Percentiles rank a stretch among this genome's conserved stretches.
phyloP scores from a whole-genome alignment of 768 basidiomycete species.

The Suillus paluster region DNA sequence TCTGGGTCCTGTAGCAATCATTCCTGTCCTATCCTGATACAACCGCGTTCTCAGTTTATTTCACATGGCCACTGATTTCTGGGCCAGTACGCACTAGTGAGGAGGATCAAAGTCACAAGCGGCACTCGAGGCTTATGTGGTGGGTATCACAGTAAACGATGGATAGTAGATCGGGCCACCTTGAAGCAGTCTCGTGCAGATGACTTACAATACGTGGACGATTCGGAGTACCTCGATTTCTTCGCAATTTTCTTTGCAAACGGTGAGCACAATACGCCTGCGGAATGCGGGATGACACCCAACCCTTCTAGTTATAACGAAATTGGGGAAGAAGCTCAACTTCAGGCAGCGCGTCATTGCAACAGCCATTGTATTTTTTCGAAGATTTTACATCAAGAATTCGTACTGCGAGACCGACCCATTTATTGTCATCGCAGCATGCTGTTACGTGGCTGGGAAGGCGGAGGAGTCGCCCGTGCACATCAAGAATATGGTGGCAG shows the following conservation, averaged over 20 bases:
- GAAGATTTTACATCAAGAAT: slow-evolving; percentile 97
- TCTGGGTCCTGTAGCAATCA: not conserved
- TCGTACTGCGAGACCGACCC: slow-evolving; percentile 96
- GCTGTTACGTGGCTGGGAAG: slow-evolving; percentile 95
- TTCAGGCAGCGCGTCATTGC: slow-evolving; percentile 92
- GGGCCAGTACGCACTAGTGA: slow-evolving; percentile 90
- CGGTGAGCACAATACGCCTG: slow-evolving; percentile 44
- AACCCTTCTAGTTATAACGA: slow-evolving; percentile 67
- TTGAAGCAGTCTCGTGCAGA: slow-evolving; percentile 73
- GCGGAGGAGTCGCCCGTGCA: slow-evolving; percentile 96
- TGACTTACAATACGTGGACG: slow-evolving; percentile 80
- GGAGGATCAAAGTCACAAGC: slow-evolving; percentile 24
- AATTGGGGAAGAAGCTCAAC: slow-evolving; percentile 80
- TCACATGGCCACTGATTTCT: slow-evolving; percentile 88
- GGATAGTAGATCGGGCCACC: slow-evolving; percentile 85
- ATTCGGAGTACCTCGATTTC: slow-evolving; percentile 78
- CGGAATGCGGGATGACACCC: not conserved
- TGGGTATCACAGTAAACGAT: slow-evolving; percentile 70
- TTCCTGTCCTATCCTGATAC: not conserved
- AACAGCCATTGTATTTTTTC: slow-evolving; percentile 94
- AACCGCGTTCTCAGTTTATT: not conserved
- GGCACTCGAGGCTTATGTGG: slow-evolving; percentile 20
- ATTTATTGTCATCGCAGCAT: slow-evolving; percentile 89
- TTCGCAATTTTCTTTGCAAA: slow-evolving; percentile 90
- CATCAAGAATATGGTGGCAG: slow-evolving; percentile 89